phyloP scores from a whole-genome alignment of 2,329 filamentous ascomycete species.

The Cercospora sp. region DNA sequence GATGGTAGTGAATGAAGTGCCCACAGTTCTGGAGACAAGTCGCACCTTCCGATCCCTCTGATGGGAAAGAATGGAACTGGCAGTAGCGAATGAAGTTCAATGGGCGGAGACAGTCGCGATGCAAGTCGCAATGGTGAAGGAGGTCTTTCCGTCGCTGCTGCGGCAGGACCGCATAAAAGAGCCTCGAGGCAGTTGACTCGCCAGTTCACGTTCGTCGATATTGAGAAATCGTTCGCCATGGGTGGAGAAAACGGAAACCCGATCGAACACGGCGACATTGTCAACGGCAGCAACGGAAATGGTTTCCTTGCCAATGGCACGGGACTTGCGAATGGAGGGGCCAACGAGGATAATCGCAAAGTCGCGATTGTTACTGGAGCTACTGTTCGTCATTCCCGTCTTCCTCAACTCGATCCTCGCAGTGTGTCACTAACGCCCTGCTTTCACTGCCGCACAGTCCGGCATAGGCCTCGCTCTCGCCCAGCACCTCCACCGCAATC shows the following conservation, averaged over 20 bases:
- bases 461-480: conserved; percentile 51
- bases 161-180: neutral
- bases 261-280: neutral
- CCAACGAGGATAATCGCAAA: conserved; percentile 13
- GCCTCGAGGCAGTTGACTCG: neutral
- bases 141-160: neutral
- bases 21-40: neutral
- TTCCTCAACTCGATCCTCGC: neutral
- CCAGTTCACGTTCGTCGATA: conserved; percentile 7
- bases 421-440: neutral
- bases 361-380: conserved; percentile 48
- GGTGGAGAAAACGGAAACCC: conserved; percentile 1
- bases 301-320: neutral
- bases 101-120: neutral
- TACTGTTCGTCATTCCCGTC: conserved; percentile 39
- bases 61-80: neutral
- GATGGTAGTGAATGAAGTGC: neutral
- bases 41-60: neutral
- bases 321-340: neutral
- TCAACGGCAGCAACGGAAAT: neutral
- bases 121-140: neutral
- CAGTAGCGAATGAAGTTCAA: neutral
- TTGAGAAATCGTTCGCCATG: neutral
- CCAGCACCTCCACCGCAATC: conserved; percentile 37
- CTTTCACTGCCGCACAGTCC: conserved; percentile 39